Evolutionary conservation across 2,329 filamentous ascomycete genomes (phyloP).

Genomic region (Stachybotrys elegans): DNA sequence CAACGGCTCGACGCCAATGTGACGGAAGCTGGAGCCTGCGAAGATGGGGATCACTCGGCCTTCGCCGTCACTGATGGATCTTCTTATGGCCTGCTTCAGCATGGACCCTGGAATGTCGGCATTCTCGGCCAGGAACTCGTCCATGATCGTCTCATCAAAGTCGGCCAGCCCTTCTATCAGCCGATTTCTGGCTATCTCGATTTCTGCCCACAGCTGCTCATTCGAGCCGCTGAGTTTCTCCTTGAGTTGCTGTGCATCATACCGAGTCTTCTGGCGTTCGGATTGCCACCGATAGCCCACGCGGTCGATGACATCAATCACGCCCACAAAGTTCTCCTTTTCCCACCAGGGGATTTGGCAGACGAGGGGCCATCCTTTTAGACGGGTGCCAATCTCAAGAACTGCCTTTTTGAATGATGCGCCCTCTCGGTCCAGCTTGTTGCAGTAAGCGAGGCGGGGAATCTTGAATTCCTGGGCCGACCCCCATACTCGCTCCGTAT

Average conservation of each 20-base stretch:
- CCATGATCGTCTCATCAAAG: slow-evolving; percentile 80
- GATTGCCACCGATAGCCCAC: slow-evolving; percentile 68
- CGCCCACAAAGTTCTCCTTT: slow-evolving; percentile 71
- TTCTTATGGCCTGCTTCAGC: slow-evolving; percentile 69
- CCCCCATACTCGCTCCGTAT: slow-evolving; percentile 93
- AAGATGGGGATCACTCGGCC: slow-evolving; percentile 81
- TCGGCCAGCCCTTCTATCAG: slow-evolving; percentile 83
- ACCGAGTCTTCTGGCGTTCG: slow-evolving; percentile 32
- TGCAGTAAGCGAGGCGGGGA: slow-evolving; percentile 72
- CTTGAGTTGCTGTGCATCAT: slow-evolving; percentile 21
- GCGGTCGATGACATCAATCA: slow-evolving; percentile 77
- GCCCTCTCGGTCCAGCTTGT: slow-evolving; percentile 74
- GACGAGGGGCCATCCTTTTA: slow-evolving; percentile 81
- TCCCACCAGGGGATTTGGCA: slow-evolving; percentile 97
- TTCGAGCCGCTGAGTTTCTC: slow-evolving; percentile 36
- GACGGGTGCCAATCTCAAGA: slow-evolving; percentile 73
- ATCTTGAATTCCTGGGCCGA: slow-evolving; percentile 84
- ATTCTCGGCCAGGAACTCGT: slow-evolving; percentile 73
- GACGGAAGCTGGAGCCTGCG: slow-evolving; percentile 86
- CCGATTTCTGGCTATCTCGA: slow-evolving; percentile 69
- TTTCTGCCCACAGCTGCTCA: slow-evolving; percentile 57
- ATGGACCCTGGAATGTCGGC: slow-evolving; percentile 65
- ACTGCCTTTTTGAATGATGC: slow-evolving; percentile 80
- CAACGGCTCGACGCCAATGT: slow-evolving; percentile 89
- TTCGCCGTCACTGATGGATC: slow-evolving; percentile 61